Percentiles rank a stretch among this genome's conserved stretches.
Evolutionary conservation across 164 flowering plant genomes (phyloP).

Genomic region (Tetracentron sinense): DNA sequence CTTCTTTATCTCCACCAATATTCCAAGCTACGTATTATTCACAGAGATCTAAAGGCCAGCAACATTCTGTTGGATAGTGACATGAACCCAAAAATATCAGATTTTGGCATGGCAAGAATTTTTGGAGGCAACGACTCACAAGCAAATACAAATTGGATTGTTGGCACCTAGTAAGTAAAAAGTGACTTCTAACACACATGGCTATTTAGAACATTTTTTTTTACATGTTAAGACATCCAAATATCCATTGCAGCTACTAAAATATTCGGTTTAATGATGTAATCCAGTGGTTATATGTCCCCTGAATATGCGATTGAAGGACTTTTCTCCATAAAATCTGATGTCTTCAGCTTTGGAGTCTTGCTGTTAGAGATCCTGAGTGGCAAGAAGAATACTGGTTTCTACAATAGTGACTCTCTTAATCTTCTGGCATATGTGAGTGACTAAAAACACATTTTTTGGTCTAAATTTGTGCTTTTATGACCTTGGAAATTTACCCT

Average conservation of each 20-base stretch:
- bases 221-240: not conserved
- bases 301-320: not conserved
- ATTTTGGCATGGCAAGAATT: not conserved
- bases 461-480: not conserved
- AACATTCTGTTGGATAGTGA: not conserved
- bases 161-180: not conserved
- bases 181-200: no score
- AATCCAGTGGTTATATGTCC: not conserved
- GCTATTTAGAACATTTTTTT: not conserved
- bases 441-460: not conserved
- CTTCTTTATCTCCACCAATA: no score
- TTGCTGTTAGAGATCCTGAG: not conserved
- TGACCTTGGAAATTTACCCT: not conserved
- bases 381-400: not conserved
- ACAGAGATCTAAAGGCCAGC: not conserved
- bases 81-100: not conserved
- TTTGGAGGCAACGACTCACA: not conserved
- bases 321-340: not conserved
- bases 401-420: not conserved
- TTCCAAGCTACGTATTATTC: no score
- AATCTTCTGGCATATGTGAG: slow-evolving; percentile 15
- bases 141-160: not conserved
- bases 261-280: not conserved
- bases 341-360: not conserved
- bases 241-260: not conserved